These are phyloP conservation scores for Knufia petricola DNA, from an alignment of 2,329 filamentous ascomycete genomes.

Conservation along the genomic window DNA sequence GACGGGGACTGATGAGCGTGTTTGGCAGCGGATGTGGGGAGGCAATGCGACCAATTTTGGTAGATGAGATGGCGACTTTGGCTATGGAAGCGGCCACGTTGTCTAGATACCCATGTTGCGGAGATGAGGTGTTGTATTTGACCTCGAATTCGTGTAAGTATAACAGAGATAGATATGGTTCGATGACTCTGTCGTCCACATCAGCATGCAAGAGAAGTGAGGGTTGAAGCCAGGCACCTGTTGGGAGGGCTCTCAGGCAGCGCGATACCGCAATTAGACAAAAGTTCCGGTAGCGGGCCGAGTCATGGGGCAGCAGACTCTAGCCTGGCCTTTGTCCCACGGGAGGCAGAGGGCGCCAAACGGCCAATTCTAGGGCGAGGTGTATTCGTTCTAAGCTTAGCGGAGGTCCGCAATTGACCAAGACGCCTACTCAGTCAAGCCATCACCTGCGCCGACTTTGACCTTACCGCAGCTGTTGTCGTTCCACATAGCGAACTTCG, in stretches of 20 bases:
- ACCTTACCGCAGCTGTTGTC: no score
- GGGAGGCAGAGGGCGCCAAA: not conserved
- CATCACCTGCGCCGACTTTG: not conserved
- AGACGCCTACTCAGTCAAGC: not conserved
- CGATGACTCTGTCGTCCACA: no score
- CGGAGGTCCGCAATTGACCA: not conserved
- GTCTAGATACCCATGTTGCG: no score
- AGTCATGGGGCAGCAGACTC: not conserved
- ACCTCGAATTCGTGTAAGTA: no score
- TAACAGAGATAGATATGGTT: no score
- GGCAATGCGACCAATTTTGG: not conserved
- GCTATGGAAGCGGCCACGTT: no score
- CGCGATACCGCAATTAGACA: not conserved
- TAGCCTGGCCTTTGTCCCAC: not conserved
- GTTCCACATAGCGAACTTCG: no score
- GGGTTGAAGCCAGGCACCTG: not conserved
- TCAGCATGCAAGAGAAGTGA: no score
- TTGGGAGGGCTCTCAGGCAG: no score
- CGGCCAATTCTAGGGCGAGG: not conserved
- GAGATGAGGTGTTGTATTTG: no score
- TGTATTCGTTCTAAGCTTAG: not conserved
- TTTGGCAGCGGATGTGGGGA: not conserved
- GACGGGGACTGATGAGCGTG: conserved; percentile 17
- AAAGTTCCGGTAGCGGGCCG: not conserved
- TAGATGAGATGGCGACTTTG: not conserved